A percentile compares a stretch with the other conserved stretches of the same genome.
These are phyloP conservation scores for Clathrus columnatus DNA, from an alignment of 768 basidiomycete species.

Conservation along the genomic window DNA sequence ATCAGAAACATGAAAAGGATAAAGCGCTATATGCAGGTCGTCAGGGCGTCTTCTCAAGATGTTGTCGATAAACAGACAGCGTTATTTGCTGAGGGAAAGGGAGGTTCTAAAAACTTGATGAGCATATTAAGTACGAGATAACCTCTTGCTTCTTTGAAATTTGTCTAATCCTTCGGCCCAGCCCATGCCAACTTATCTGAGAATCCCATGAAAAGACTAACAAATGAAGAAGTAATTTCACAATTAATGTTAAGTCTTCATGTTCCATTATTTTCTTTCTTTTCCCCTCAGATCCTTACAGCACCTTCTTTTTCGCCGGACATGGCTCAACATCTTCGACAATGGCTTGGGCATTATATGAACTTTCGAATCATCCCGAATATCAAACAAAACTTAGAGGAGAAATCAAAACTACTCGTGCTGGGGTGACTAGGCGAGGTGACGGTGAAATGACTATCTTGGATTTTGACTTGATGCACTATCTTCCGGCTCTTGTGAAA, in stretches of 20 bases:
- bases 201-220: constrained; percentile 20
- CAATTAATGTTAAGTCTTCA: constrained; percentile 27
- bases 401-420: constrained; percentile 12
- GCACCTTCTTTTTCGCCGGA: not conserved
- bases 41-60: constrained; percentile 17
- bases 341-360: not conserved
- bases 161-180: not conserved
- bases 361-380: not conserved
- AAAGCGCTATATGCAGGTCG: constrained; percentile 17
- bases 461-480: constrained; percentile 27
- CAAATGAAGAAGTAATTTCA: constrained; percentile 24
- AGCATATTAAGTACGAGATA: constrained; percentile 23
- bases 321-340: constrained; percentile 1
- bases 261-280: constrained; percentile 8
- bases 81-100: constrained; percentile 13
- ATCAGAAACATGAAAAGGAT: constrained; percentile 23
- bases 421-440: constrained; percentile 16
- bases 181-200: constrained; percentile 25
- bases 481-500: constrained; percentile 25
- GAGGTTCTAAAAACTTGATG: constrained; percentile 24
- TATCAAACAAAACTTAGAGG: not conserved
- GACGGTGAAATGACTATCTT: constrained; percentile 20
- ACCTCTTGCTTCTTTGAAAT: not conserved
- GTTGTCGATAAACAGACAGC: constrained; percentile 21
- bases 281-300: not conserved